Base-by-base conservation (phyloP, 345 rosid species). In the Hibiscus tridactylites region DNA sequence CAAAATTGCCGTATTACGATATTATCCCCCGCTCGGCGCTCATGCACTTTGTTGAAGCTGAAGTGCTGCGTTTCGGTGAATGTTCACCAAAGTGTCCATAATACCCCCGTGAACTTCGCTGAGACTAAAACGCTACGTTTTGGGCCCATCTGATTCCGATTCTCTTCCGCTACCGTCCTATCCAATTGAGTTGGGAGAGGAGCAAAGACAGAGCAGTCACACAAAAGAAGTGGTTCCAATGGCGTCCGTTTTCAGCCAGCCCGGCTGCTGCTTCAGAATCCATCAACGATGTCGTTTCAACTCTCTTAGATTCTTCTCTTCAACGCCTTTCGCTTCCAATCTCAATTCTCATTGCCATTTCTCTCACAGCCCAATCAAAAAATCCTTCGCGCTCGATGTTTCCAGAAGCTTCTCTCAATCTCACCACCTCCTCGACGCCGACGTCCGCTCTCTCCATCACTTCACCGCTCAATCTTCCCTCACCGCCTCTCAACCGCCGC, bases 381-480 rank as follows among this genome's bases (percentile, higher is more conserved):
- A 79, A 17, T 68, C 76, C 17, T 80, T 82, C 50, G 21, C 81
- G 11, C 44, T 79, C 67, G 58, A 76, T 76, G 79, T 81, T 9
- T 86, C 91, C 54, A 82, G 88, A 73, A 73, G 53, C 75, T 84
- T 85, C 53, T 88, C 90, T 68, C 80, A 72, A 2, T 81, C 87
- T 65, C 81, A 56, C 47, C 81, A 62, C 54, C 68, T 21, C 61
- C 37, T 74, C 13, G 50, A 39, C 0, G 81, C 73, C 26, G 67
- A 75, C 10, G 85, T 86, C 19, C 92, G 87, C 42, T 68, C 73
- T 17, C 90, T 91, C 73, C 87, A 78, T 60, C 88, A 83, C 49
- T 91, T 94, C 84, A 72, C 85, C 19, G 78, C 84, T 5, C 81
- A 82, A 13, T 81, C 88, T 68, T 75, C 91, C 50, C 75, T 83